Base-by-base conservation (phyloP, 2,329 filamentous ascomycete genomes). In the Hypoxylon sp. region DNA sequence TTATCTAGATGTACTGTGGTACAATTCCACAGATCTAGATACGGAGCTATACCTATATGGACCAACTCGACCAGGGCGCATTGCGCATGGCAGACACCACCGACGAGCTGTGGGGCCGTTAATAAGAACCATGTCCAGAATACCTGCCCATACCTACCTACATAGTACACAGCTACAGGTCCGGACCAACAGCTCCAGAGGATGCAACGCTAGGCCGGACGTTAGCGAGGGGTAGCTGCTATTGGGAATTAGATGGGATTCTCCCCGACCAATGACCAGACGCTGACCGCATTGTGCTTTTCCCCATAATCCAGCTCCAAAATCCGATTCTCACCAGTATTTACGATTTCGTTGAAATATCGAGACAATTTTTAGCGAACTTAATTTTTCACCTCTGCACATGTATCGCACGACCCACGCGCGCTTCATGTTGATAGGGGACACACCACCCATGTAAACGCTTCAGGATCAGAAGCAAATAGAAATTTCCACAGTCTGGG, bases 141-240 rank as follows among this genome's bases (percentile, higher is more conserved):
- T 42, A 32, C 24, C 30, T n/a, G n/a, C n/a, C n/a, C n/a, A n/a
- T n/a, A n/a, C n/a, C n/a, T n/a, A n/a, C n/a, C n/a, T n/a, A n/a
- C n/a, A n/a, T n/a, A n/a, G n/a, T n/a, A n/a, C n/a, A n/a, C n/a
- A n/a, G n/a, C n/a, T 24, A 32, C 61, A 64, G 50, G 44, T 28
- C 57, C 67, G 64, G 67, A 69, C 67, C 67, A 69, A 64, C 50
- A 57, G 18, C 64, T 69, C 67, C 67, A 67, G 56, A 28, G 33
- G 40, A 69, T 69, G 60, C 48, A 53, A 69, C 67, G 50, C 56
- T 67, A 67, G 16, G 16, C 65, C 49, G 16, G 46, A 65, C 33
- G 45, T n/a, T 36, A 62, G 50, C 56, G 56, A 61, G 52, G 57
- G 62, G 57, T 58, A 64, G 33, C 61, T 64, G 14, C 32, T 26